Percentiles rank a stretch among this genome's conserved stretches.
Evolutionary conservation across 2,329 filamentous ascomycete species (phyloP).

Genomic region (Fusarium cicatricum): DNA sequence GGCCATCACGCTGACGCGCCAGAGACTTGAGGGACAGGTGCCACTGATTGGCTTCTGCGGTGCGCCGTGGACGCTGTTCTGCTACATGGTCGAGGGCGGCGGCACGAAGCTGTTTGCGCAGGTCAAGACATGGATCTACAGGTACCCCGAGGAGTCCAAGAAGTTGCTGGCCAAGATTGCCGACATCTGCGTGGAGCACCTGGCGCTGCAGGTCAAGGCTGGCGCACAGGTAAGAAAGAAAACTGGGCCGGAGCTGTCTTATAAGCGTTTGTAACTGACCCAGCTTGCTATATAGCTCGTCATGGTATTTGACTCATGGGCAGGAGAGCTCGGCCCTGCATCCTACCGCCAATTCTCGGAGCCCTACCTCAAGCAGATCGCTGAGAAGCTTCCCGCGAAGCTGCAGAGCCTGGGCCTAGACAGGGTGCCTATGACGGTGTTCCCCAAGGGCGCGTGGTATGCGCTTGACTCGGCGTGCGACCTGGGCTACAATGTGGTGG

Average conservation of each 20-base stretch:
- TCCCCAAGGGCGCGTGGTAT: slow-evolving; percentile 98
- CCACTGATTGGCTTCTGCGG: slow-evolving; percentile 97
- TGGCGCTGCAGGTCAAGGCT: slow-evolving; percentile 90
- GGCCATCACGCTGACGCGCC: slow-evolving; percentile 88
- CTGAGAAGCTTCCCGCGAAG: slow-evolving; percentile 77
- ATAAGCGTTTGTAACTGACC: neutral
- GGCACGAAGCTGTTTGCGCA: slow-evolving; percentile 95
- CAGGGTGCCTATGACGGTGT: slow-evolving; percentile 94
- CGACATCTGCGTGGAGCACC: slow-evolving; percentile 92
- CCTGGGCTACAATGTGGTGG: slow-evolving; percentile 91
- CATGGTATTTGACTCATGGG: slow-evolving; percentile 99
- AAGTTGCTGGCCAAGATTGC: slow-evolving; percentile 88
- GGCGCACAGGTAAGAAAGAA: slow-evolving; percentile 76
- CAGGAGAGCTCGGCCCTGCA: slow-evolving; percentile 86
- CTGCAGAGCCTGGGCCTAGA: slow-evolving; percentile 79
- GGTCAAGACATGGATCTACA: slow-evolving; percentile 97
- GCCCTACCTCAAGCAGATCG: slow-evolving; percentile 87
- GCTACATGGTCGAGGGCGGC: slow-evolving; percentile 99
- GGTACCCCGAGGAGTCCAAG: slow-evolving; percentile 82
- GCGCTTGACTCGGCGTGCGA: slow-evolving; percentile 87
- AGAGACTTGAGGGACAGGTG: slow-evolving; percentile 87
- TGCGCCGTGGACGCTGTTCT: slow-evolving; percentile 94
- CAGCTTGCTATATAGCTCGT: slow-evolving; percentile 65
- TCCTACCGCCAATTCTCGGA: slow-evolving; percentile 86
- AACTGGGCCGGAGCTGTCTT: neutral